Evolutionary conservation across 176 grass and related monocot genomes (phyloP).

Genomic region (Neostapfia colusana): DNA sequence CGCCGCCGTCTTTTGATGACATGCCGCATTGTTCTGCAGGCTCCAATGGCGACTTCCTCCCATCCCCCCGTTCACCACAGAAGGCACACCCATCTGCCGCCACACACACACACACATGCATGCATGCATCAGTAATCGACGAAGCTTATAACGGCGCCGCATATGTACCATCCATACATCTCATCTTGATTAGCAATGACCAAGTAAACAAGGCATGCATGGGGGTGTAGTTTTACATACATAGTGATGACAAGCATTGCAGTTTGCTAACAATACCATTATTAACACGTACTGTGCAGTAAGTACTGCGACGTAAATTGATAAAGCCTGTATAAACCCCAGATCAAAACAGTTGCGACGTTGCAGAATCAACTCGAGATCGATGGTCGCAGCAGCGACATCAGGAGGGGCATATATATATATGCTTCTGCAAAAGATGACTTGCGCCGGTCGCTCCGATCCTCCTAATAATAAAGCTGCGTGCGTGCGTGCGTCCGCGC

Average conservation of each 20-base stretch:
- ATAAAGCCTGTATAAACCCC: slow-evolving; percentile 9
- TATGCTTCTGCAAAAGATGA: slow-evolving; percentile 13
- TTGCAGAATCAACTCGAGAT: background rate
- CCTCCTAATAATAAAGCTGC: slow-evolving; percentile 14
- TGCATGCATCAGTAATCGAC: background rate
- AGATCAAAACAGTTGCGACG: background rate
- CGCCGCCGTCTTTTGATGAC: slow-evolving; percentile 27
- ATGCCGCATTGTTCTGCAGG: slow-evolving; percentile 25
- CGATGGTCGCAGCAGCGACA: background rate
- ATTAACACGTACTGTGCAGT: background rate
- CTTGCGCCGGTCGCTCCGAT: background rate
- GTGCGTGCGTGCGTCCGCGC: background rate
- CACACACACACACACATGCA: background rate
- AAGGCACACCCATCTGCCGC: slow-evolving; percentile 41
- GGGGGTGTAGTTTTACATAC: background rate
- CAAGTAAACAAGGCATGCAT: background rate
- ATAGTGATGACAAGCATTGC: background rate
- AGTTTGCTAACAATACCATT: background rate
- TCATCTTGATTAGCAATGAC: background rate
- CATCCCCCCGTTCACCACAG: slow-evolving; percentile 38
- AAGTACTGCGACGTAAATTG: background rate
- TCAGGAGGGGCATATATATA: background rate
- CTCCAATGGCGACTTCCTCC: slow-evolving; percentile 37
- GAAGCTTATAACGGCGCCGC: background rate
- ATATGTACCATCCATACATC: background rate